Evolutionary conservation across 148 eudicot species (phyloP).

Genomic region (Heliamphora exappendiculata): DNA sequence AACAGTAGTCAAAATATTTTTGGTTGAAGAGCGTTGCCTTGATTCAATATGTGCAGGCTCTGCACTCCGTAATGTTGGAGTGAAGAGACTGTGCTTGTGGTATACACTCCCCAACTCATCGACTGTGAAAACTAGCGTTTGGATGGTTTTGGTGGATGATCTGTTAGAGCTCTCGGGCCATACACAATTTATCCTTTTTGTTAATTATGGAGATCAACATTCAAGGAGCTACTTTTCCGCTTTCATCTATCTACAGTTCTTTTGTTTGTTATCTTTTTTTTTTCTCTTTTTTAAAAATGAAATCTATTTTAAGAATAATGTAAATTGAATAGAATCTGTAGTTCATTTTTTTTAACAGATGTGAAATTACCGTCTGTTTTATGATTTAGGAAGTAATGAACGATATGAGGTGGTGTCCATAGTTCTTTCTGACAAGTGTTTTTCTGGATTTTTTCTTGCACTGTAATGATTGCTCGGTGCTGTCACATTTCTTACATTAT

Average conservation of each 20-base stretch:
- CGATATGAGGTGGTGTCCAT: neutral
- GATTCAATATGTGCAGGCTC: neutral
- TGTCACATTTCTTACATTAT: neutral
- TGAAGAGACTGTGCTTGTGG: neutral
- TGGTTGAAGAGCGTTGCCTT: neutral
- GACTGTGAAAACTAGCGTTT: neutral
- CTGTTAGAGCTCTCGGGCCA: no score
- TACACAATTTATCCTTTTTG: no score
- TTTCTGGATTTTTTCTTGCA: neutral
- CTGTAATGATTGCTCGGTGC: neutral
- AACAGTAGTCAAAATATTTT: neutral
- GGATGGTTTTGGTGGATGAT: neutral
- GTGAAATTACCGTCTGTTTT: neutral
- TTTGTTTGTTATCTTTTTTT: no score
- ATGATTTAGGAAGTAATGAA: neutral
- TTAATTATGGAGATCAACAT: no score
- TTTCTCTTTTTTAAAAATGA: no score
- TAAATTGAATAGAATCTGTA: no score
- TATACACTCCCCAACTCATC: neutral
- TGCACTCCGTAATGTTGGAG: neutral
- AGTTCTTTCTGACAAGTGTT: neutral
- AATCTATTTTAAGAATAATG: no score
- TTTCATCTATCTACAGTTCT: no score
- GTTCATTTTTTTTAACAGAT: no score
- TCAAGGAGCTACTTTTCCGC: no score